These are phyloP conservation scores for Meripilus lineatus DNA, from an alignment of 1,284 basidiomycete species.

Conservation along the genomic window DNA sequence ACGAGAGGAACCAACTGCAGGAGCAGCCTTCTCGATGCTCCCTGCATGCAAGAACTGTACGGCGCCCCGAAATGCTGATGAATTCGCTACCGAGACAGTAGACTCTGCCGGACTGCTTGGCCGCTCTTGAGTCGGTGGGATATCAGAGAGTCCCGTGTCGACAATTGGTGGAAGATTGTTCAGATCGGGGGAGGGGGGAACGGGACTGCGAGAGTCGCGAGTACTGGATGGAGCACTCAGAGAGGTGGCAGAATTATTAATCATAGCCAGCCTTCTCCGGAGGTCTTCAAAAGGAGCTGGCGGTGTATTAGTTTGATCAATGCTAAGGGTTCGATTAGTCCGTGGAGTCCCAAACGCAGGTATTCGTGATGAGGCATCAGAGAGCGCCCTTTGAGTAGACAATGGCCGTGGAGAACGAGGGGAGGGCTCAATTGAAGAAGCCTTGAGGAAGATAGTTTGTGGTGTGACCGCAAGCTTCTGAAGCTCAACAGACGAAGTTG, in stretches of 20 bases:
- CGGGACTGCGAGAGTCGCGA: slow-evolving; percentile 38
- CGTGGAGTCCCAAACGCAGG: slow-evolving; percentile 43
- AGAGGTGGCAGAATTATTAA: slow-evolving; percentile 66
- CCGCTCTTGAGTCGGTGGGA: slow-evolving; percentile 40
- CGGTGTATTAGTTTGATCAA: slow-evolving; percentile 29
- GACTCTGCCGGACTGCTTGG: slow-evolving; percentile 73
- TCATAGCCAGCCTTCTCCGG: slow-evolving; percentile 60
- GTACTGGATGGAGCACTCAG: slow-evolving; percentile 41
- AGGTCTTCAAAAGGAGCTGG: slow-evolving; percentile 70
- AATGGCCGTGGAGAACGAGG: slow-evolving; percentile 32
- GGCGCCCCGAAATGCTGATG: slow-evolving; percentile 47
- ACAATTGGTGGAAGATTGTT: slow-evolving; percentile 19
- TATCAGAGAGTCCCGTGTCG: slow-evolving; percentile 32
- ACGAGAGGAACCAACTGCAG: slow-evolving; percentile 77
- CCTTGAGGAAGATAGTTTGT: slow-evolving; percentile 89
- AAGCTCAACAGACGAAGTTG: slow-evolving; percentile 63
- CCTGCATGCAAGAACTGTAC: slow-evolving; percentile 61
- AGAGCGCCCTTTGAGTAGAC: slow-evolving; percentile 31
- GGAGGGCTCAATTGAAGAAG: slow-evolving; percentile 38
- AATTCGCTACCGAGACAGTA: slow-evolving; percentile 62
- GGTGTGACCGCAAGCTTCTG: slow-evolving; percentile 89
- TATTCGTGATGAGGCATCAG: slow-evolving; percentile 32
- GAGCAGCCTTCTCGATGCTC: slow-evolving; percentile 78
- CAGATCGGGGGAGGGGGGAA: slow-evolving; percentile 27
- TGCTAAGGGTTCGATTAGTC: slow-evolving; percentile 39